phyloP scores from a whole-genome alignment of 495 filamentous ascomycete genomes.

The Rhizodiscina lignyota region DNA sequence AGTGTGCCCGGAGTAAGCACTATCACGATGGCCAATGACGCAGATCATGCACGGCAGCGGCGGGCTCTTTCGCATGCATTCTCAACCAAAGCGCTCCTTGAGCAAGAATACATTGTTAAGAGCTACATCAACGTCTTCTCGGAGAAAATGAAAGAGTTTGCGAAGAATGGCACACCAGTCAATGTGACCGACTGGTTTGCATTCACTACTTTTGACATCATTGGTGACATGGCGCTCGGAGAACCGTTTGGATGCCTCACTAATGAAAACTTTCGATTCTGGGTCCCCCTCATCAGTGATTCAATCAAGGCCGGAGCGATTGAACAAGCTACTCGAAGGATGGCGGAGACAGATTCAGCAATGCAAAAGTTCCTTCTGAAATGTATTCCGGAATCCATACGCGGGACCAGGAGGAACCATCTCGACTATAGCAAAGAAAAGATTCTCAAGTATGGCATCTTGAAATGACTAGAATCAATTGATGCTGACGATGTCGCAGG shows the following conservation, averaged over 20 bases:
- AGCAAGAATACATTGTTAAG: conserved; percentile 7
- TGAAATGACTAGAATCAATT: too few species aligned
- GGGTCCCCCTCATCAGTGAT: conserved; percentile 3
- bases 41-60: conserved; percentile 8
- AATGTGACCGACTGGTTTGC: conserved; percentile 1
- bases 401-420: conserved; percentile 1
- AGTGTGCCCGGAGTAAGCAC: conserved; percentile 4
- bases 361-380: too few species aligned
- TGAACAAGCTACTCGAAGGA: too few species aligned
- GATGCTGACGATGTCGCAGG: too few species aligned
- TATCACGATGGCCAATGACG: conserved; percentile 9
- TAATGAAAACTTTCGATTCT: conserved; percentile 5
- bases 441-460: conserved; percentile 6
- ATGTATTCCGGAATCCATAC: conserved; percentile 9
- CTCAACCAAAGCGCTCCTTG: conserved; percentile 6
- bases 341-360: too few species aligned
- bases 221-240: conserved; percentile 2
- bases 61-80: conserved; percentile 10
- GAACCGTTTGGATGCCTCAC: conserved; percentile 2
- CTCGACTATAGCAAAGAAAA: conserved; percentile 8
- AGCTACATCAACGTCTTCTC: not conserved
- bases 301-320: conserved; percentile 8
- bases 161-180: too few species aligned
- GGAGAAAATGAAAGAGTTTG: not conserved
- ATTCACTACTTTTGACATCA: conserved; percentile 1